These are phyloP conservation scores for Diaporthe sp. DNA, from an alignment of 2,329 filamentous ascomycete species.

Conservation along the genomic window DNA sequence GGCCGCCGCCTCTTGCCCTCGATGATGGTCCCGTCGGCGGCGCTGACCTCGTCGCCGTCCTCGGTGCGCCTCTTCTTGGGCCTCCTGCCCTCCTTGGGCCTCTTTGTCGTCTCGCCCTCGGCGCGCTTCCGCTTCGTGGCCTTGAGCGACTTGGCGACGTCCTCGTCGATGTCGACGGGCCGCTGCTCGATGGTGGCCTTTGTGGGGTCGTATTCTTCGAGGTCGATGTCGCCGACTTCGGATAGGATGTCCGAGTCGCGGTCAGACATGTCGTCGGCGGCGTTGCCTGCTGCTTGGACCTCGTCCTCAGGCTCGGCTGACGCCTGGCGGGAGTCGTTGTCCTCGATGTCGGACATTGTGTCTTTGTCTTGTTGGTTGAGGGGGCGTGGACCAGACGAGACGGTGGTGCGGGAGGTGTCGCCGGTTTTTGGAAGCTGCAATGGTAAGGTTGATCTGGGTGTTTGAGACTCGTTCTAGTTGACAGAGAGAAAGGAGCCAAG, in stretches of 20 bases:
- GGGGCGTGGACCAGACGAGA: not conserved
- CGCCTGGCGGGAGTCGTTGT: conserved; percentile 25
- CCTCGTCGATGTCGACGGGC: conserved; percentile 75
- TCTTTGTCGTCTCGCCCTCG: conserved; percentile 73
- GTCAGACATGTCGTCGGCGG: conserved; percentile 57
- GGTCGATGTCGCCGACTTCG: conserved; percentile 76
- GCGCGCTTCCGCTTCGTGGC: conserved; percentile 73
- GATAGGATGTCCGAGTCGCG: conserved; percentile 70
- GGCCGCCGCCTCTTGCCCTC: conserved; percentile 59
- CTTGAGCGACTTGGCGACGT: conserved; percentile 71
- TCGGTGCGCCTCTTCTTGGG: conserved; percentile 72
- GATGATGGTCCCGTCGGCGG: conserved; percentile 54
- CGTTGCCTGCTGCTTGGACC: conserved; percentile 13
- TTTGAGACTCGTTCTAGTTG: not conserved
- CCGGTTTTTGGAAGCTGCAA: not conserved
- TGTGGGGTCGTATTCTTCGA: conserved; percentile 75
- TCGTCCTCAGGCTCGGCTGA: conserved; percentile 26
- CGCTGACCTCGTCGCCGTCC: conserved; percentile 53
- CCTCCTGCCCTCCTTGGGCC: conserved; percentile 78
- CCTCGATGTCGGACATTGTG: conserved; percentile 45
- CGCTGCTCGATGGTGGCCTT: conserved; percentile 72
- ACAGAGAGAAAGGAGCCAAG: not conserved
- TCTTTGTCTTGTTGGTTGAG: not conserved
- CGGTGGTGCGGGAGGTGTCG: not conserved
- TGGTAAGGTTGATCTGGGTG: not conserved